Evolutionary conservation across 148 eudicot species (phyloP).

Genomic region (Pharnaceum exiguum): DNA sequence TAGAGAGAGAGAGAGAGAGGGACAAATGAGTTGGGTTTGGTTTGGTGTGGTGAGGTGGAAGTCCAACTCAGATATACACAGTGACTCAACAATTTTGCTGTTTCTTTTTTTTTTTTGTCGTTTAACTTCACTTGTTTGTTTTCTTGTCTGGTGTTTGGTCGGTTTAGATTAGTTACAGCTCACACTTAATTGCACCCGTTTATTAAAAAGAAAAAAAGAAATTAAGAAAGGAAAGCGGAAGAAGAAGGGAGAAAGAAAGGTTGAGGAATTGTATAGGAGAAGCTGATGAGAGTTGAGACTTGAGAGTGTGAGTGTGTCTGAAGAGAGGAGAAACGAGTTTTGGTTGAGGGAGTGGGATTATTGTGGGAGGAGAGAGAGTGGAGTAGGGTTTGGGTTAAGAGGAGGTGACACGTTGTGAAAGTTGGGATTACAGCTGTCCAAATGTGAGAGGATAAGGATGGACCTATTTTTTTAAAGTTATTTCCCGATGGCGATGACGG

Average conservation of each 20-base stretch:
- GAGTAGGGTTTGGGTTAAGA: constrained; percentile 20
- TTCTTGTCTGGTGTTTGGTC: too few relatives aligned
- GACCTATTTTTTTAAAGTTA: neutral
- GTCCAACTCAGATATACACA: constrained; percentile 29
- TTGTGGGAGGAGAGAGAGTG: constrained; percentile 2
- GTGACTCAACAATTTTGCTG: neutral
- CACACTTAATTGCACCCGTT: too few relatives aligned
- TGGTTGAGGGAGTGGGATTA: neutral
- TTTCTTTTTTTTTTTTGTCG: neutral
- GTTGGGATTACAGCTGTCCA: constrained; percentile 31
- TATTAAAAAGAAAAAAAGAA: too few relatives aligned
- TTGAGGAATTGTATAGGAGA: too few relatives aligned
- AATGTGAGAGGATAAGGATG: constrained; percentile 21
- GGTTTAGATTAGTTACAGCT: too few relatives aligned
- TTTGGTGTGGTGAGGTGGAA: constrained; percentile 15
- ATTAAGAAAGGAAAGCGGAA: too few relatives aligned
- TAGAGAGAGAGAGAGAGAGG: neutral
- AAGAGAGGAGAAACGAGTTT: neutral
- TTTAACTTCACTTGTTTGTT: neutral
- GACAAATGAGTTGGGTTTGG: too few relatives aligned
- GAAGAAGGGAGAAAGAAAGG: too few relatives aligned
- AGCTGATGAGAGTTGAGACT: too few relatives aligned
- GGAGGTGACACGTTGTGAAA: constrained; percentile 34
- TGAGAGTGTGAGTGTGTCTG: too few relatives aligned
- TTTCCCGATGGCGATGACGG: too few relatives aligned